Evolutionary conservation across 2,329 filamentous ascomycete species (phyloP).

Genomic region (Fusarium luffae): DNA sequence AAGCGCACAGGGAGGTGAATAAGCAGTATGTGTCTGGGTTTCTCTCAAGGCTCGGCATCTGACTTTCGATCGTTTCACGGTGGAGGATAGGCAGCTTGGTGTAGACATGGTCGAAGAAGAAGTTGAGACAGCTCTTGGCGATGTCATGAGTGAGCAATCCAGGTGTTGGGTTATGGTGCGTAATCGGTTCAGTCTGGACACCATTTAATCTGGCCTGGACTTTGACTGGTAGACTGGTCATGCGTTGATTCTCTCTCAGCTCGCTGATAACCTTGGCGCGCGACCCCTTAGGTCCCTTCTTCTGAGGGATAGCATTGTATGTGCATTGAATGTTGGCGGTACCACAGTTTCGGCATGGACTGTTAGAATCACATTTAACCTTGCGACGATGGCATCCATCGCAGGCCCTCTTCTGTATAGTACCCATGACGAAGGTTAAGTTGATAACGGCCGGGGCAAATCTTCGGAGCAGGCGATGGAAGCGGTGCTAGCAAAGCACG

Average conservation of each 20-base stretch:
- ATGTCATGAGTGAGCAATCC: constrained; percentile 71
- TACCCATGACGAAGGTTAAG: constrained; percentile 51
- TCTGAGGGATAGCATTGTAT: constrained; percentile 79
- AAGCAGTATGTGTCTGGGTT: constrained; percentile 73
- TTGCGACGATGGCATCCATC: constrained; percentile 80
- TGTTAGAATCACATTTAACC: constrained; percentile 77
- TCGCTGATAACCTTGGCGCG: constrained; percentile 81
- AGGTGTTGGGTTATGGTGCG: constrained; percentile 60
- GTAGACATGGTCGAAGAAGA: constrained; percentile 76
- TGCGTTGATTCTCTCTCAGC: constrained; percentile 74
- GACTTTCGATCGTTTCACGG: constrained; percentile 67
- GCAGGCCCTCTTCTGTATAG: constrained; percentile 71
- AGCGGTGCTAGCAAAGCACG: constrained; percentile 4
- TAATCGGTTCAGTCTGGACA: constrained; percentile 58
- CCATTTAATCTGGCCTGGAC: constrained; percentile 70
- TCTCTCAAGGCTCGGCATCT: constrained; percentile 70
- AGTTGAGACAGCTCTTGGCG: constrained; percentile 73
- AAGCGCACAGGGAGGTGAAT: constrained; percentile 72
- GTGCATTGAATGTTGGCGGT: constrained; percentile 75
- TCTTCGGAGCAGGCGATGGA: constrained; percentile 16
- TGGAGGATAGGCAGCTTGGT: constrained; percentile 71
- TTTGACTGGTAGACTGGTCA: constrained; percentile 71
- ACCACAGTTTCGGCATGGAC: constrained; percentile 77
- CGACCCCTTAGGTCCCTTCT: constrained; percentile 80
- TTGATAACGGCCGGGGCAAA: constrained; percentile 10